Percentiles rank a stretch among this genome's conserved stretches.
phyloP scores from a whole-genome alignment of 108 stramenopile genomes.

The Skeletonema tropicum region DNA sequence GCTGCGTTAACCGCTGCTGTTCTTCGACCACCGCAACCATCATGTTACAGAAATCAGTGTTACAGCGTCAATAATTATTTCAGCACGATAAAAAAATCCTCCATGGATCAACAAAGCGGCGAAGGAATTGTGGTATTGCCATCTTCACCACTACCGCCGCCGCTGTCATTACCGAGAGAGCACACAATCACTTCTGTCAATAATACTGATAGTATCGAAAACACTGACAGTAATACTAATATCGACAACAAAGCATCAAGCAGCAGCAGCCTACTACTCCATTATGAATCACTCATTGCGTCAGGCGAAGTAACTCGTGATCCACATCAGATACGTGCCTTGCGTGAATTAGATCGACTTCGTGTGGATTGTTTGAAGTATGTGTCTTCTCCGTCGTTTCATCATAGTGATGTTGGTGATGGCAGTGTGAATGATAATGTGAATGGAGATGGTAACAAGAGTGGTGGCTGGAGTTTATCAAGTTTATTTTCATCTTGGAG shows the following conservation, averaged over 20 bases:
- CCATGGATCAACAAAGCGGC: neutral
- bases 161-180: neutral
- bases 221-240: neutral
- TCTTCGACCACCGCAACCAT: too few species aligned
- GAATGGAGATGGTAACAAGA: neutral
- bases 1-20: too few species aligned
- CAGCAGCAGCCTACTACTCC: conserved; percentile 13
- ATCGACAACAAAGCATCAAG: neutral
- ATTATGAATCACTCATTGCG: conserved; percentile 42
- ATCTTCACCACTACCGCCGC: neutral
- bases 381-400: conserved; percentile 6
- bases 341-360: conserved; percentile 70
- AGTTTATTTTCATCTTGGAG: conserved; percentile 1
- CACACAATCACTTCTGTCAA: neutral
- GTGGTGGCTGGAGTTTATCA: neutral
- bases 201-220: neutral
- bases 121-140: neutral
- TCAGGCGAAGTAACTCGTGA: conserved; percentile 54
- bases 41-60: too few species aligned
- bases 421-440: conserved; percentile 7
- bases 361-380: conserved; percentile 48
- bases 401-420: neutral
- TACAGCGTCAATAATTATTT: neutral
- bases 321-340: conserved; percentile 66
- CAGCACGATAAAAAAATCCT: neutral